Evolutionary conservation across 2,329 filamentous ascomycete species (phyloP).

Genomic region (Fusarium tricinctum): DNA sequence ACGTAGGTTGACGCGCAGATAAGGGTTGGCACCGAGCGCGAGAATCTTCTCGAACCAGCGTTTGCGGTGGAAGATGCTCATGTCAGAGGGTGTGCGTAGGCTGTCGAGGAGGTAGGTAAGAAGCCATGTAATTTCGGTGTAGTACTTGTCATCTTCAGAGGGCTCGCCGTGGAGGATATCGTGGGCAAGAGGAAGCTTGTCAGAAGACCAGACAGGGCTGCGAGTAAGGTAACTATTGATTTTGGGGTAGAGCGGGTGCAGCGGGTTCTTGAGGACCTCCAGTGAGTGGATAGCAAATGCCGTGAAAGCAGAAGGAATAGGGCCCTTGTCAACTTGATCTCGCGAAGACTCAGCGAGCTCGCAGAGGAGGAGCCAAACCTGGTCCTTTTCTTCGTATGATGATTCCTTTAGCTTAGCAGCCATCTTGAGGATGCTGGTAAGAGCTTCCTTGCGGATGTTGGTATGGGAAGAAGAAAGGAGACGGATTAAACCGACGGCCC

Average conservation of each 20-base stretch:
- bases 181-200: constrained; percentile 79
- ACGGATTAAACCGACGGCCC: constrained; percentile 76
- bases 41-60: constrained; percentile 82
- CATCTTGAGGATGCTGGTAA: constrained; percentile 76
- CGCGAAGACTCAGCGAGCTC: constrained; percentile 83
- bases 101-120: constrained; percentile 78
- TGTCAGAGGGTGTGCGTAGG: constrained; percentile 70
- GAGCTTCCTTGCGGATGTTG: constrained; percentile 83
- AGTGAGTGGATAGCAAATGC: constrained; percentile 81
- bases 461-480: constrained; percentile 81
- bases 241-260: constrained; percentile 87
- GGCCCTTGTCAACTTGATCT: constrained; percentile 64
- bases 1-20: constrained; percentile 70
- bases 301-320: constrained; percentile 80
- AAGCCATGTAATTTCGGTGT: constrained; percentile 81
- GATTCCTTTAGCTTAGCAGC: constrained; percentile 75
- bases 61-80: constrained; percentile 71
- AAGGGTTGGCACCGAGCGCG: constrained; percentile 76
- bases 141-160: constrained; percentile 78
- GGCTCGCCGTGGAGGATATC: constrained; percentile 75
- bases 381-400: constrained; percentile 79
- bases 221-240: constrained; percentile 86
- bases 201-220: constrained; percentile 80
- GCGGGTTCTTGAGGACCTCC: constrained; percentile 78
- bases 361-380: constrained; percentile 82